Conservation (phyloP, 805 yeast genomes). For the Starmerella vaccinii region DNA sequence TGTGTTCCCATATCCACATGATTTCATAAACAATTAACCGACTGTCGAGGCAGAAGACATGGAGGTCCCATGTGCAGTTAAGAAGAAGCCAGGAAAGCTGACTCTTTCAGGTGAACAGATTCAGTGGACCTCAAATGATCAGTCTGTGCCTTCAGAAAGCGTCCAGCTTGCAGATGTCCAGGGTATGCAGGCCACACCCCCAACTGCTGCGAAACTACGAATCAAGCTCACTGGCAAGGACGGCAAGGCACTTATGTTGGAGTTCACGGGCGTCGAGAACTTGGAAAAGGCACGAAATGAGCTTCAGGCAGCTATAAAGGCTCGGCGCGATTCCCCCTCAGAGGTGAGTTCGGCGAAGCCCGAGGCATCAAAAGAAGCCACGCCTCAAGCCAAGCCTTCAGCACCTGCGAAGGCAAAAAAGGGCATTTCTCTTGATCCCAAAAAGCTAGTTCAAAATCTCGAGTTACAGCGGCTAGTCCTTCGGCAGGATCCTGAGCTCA, state of each 20-base stretch:
- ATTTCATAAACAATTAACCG: not conserved
- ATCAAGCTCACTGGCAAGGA: constrained; percentile 22
- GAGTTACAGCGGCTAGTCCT: constrained; percentile 71
- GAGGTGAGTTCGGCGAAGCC: constrained; percentile 36
- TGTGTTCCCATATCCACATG: not conserved
- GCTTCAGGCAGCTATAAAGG: constrained; percentile 25
- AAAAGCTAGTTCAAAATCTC: constrained; percentile 55
- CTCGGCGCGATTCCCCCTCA: constrained; percentile 47
- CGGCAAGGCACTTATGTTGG: constrained; percentile 37
- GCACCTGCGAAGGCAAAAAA: not conserved
- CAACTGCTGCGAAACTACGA: constrained; percentile 28
- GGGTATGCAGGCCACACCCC: constrained; percentile 31
- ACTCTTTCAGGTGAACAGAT: constrained; percentile 9
- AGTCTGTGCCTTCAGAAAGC: constrained; percentile 6
- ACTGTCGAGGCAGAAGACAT: not conserved
- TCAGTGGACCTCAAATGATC: constrained; percentile 16
- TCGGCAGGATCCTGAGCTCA: constrained; percentile 54
- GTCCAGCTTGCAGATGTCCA: constrained; percentile 17
- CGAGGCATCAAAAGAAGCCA: constrained; percentile 37
- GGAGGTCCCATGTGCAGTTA: constrained; percentile 18
- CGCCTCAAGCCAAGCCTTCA: not conserved
- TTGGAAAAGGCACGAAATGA: constrained; percentile 43
- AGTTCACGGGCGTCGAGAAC: constrained; percentile 60
- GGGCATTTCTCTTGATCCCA: constrained; percentile 40
- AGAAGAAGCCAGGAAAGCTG: constrained; percentile 23